phyloP scores from a whole-genome alignment of 306 rosid species.

The Luffa aegyptiaca region DNA sequence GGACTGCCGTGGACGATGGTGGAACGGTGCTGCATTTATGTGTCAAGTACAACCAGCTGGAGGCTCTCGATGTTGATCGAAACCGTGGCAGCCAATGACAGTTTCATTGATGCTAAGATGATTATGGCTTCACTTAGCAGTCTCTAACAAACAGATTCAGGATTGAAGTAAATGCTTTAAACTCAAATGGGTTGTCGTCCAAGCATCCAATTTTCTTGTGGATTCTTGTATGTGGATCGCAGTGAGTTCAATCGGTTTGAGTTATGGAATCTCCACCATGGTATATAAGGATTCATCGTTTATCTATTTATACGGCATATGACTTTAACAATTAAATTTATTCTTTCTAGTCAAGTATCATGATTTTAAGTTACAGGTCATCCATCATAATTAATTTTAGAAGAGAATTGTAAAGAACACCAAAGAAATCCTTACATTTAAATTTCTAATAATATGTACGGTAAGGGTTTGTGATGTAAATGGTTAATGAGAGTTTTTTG shows the following conservation, averaged over 20 bases:
- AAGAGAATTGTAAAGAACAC: background rate
- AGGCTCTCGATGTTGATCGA: conserved; percentile 14
- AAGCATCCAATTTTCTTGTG: background rate
- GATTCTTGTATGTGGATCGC: background rate
- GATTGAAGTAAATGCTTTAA: conserved; percentile 14
- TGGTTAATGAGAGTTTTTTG: background rate
- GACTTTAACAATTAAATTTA: too few species aligned
- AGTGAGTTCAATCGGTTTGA: background rate
- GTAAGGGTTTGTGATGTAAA: background rate
- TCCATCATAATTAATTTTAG: too few species aligned
- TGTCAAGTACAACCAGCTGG: conserved; percentile 13
- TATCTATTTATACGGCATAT: too few species aligned
- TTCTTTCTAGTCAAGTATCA: background rate
- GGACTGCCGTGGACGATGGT: conserved; percentile 7
- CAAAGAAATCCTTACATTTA: background rate
- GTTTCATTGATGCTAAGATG: conserved; percentile 10
- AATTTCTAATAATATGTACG: background rate
- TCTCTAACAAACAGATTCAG: conserved; percentile 13
- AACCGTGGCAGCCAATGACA: background rate
- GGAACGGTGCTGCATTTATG: conserved; percentile 26
- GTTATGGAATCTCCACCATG: background rate
- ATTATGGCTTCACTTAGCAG: conserved; percentile 20
- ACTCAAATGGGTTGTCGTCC: background rate
- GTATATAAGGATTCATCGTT: background rate
- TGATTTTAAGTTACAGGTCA: background rate